Base-by-base conservation (phyloP, 176 grass and related monocot species). In the Otatea glauca region DNA sequence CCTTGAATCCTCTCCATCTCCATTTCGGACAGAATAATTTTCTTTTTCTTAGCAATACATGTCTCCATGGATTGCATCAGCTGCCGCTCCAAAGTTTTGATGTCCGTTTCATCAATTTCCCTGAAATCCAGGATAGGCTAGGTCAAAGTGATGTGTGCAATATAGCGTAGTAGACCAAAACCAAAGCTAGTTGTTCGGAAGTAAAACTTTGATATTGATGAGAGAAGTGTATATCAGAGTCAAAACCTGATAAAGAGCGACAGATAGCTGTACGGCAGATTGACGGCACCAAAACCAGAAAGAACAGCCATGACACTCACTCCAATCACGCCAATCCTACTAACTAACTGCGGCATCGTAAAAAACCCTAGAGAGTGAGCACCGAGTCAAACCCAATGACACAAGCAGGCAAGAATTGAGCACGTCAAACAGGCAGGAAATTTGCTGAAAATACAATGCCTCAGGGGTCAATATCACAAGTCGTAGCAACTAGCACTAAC, bases 1-100 rank as follows among this genome's bases (percentile, higher is more conserved):
- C 93, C 93, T 50, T 96, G 96, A 77, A 99, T 94, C 68, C 88
- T 87, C 75, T 96, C 96, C 96, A 99, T 99, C 89, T 99, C 96
- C 79, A 96, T 96, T 87, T 89, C 88, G 59, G 93, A 96, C 64
- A 99, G 80, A 91, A 94, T 92, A 86, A 96, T 99, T 85, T 96
- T 99, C 91, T 99, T 99, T 86, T 96, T 96, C 91, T 99, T 99
- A 25, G 96, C 81, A 54, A 91, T 88, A 66, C 91, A 88, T 23
- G 91, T 88, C 65, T 99, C 93, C 16, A 99, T 99, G 65, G 96
- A 99, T 68, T 99, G 96, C 74, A 92, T 90, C 27, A 99, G 70
- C 86, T 99, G 96, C 47, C 93, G 88, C 86, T 94, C 96, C 83
- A 99, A 88, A 70, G 86, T 87, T 85, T 94, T 99, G 55, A 99